Base-by-base conservation (phyloP, 1,139 yeast species). In the Trichomonascaceae sp. region DNA sequence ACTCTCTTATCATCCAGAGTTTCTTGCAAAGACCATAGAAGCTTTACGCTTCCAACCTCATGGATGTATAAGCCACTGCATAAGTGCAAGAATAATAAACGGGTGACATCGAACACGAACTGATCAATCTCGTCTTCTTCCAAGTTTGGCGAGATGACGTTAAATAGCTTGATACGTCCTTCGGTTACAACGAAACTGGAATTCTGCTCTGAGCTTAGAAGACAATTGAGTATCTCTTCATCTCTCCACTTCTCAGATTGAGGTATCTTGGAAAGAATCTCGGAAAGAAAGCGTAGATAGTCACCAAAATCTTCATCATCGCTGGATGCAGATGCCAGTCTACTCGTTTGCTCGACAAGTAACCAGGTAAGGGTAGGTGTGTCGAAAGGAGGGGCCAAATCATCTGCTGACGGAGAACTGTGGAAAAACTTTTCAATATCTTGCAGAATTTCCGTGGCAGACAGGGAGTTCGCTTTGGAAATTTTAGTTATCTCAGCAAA, bases 11-110 rank as follows among this genome's bases (percentile, higher is more conserved):
- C 71, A 32, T 66, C 68, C 12, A 68, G 61, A 20, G 63, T 61
- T 36, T 64, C 70, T 49, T 72, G 72, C 2, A 74, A 56, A 2
- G 60, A 50, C 76, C 76, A 73, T 1, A 74, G 54, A n/a, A 69
- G 68, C 51, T 75, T 78, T 1, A 83, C 87, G 0, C 83, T 73
- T 61, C 85, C 91, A 0, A 84, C 85, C 61, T 84, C 89, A 55
- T 74, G 75, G 47, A 71, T 72, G 2, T 83, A 82, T 19, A 76
- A 71, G n/a, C 43, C 49, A 8, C 47, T 27, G 1, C 55, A 19
- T 9, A 59, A 52, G 41, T 53, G 49, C 8, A 20, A 36, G 55
- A 61, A 62, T 36, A 60, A 18, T 15, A 49, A 30, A 13, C 50
- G 27, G 13, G 30, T 22, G 45, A 32, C 22, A 45, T 38, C 43